Evolutionary conservation across 2,329 filamentous ascomycete species (phyloP), one percentile per base, ranked within the genome.

Genomic region (Pseudocercospora pini-densiflorae): DNA sequence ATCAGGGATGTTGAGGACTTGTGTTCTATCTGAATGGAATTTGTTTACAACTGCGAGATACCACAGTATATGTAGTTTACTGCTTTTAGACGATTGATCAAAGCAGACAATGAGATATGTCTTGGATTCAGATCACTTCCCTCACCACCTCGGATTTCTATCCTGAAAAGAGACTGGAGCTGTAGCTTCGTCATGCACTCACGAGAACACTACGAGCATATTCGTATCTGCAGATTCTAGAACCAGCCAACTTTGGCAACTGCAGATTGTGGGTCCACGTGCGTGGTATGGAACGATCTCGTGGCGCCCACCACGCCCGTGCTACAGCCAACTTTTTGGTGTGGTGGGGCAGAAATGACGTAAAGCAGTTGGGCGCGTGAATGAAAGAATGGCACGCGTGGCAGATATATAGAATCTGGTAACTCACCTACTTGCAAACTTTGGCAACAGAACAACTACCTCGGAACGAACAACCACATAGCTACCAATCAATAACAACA

Each of bases 1-100:
- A 16, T 12, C 10, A 12, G 10, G 33, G 10, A 4, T 12, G 33
- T 3, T 19, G 16, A 6, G 14, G 36, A 40, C 0, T 40, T 40
- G 27, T 23, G 63, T 53, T 63, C 36, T 14, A 24, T n/a, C n/a
- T 19, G 31, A n/a, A 21, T 58, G 9, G n/a, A 12, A 36, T 5
- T 43, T 27, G 27, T 21, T 58, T 58, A 10, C 3, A 27, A 43
- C 23, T 21, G 55, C 55, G 31, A 58, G 55, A 58, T 58, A 58
- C 55, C 55, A 58, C 31, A 24, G 10, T 1, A 23, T 3, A 27
- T 19, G 21, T 33, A 40, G 31, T 43, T 19, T 40, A 36, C 3
- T 49, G 47, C n/a, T 53, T 53, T 23, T 2, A 53, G 21, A 12
- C 10, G 33, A 36, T 16, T 16, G 33, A 36, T 36, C 33, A 23